These are phyloP conservation scores for Hortaea sp. DNA, from an alignment of 2,329 filamentous ascomycete genomes.

Conservation along the genomic window DNA sequence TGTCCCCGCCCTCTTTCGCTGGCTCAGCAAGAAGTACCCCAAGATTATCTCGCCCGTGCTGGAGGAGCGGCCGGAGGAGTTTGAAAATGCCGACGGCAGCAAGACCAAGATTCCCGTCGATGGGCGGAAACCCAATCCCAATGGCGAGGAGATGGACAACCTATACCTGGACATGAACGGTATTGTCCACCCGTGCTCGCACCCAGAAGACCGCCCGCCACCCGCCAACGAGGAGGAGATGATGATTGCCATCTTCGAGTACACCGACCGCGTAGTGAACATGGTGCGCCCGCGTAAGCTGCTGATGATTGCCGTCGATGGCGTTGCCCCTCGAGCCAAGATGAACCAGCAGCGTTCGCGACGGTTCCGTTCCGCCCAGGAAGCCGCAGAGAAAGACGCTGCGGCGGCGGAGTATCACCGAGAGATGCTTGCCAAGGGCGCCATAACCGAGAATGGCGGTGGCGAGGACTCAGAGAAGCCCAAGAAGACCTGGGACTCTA, in stretches of 20 bases:
- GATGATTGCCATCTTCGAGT: slow-evolving; percentile 97
- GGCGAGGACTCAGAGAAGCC: slow-evolving; percentile 39
- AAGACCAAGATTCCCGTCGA: slow-evolving; percentile 73
- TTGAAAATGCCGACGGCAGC: slow-evolving; percentile 74
- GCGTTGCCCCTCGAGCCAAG: slow-evolving; percentile 92
- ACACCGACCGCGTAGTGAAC: slow-evolving; percentile 96
- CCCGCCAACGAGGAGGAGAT: slow-evolving; percentile 95
- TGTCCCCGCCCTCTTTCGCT: slow-evolving; percentile 91
- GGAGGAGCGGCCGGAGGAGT: slow-evolving; percentile 70
- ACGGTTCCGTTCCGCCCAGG: slow-evolving; percentile 87
- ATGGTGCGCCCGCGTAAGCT: slow-evolving; percentile 96
- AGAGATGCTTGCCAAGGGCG: slow-evolving; percentile 60
- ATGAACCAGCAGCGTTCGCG: slow-evolving; percentile 99
- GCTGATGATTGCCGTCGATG: slow-evolving; percentile 96
- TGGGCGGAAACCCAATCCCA: slow-evolving; percentile 75
- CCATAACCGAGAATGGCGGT: slow-evolving; percentile 13
- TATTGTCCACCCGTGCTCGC: slow-evolving; percentile 96
- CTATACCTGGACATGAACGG: slow-evolving; percentile 99
- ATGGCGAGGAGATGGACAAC: slow-evolving; percentile 96
- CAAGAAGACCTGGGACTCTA: slow-evolving; percentile 90
- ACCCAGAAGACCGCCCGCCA: slow-evolving; percentile 85
- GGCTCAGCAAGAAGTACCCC: slow-evolving; percentile 93
- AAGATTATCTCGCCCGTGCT: slow-evolving; percentile 91
- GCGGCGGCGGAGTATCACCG: slow-evolving; percentile 84
- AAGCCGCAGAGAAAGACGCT: slow-evolving; percentile 86